Evolutionary conservation across 306 rosid species (phyloP).

Genomic region (Cercis canadensis): DNA sequence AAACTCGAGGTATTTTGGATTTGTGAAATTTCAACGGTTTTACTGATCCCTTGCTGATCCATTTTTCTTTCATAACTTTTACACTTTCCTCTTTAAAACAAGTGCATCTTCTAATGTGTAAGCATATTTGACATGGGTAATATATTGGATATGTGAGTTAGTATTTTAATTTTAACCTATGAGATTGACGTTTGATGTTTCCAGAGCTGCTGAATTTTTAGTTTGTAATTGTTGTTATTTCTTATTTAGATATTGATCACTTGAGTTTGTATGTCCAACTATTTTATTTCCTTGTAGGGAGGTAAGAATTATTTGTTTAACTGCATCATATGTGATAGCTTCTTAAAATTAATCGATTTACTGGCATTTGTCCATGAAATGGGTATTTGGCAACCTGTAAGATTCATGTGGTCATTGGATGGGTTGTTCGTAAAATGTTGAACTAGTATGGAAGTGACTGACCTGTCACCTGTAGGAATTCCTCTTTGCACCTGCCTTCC

Average conservation of each 20-base stretch:
- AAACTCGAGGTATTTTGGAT: slow-evolving; percentile 9
- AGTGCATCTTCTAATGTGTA: slow-evolving; percentile 15
- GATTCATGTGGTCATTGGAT: too few species aligned
- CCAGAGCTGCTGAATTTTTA: slow-evolving; percentile 2
- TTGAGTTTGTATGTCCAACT: slow-evolving; percentile 10
- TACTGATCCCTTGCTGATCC: slow-evolving; percentile 15
- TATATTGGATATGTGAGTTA: slow-evolving; percentile 17
- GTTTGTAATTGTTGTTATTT: neutral
- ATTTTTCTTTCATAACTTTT: slow-evolving; percentile 12
- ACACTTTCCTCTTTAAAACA: slow-evolving; percentile 1
- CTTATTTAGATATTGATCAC: slow-evolving; percentile 25
- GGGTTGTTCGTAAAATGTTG: too few species aligned
- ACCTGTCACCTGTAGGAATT: too few species aligned
- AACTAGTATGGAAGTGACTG: too few species aligned
- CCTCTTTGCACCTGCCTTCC: too few species aligned
- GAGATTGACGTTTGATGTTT: slow-evolving; percentile 5
- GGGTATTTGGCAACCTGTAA: neutral
- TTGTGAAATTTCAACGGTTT: slow-evolving; percentile 9
- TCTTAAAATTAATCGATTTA: slow-evolving; percentile 8
- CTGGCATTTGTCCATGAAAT: too few species aligned
- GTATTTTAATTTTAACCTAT: neutral
- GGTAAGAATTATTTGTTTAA: slow-evolving; percentile 18
- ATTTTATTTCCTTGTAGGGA: slow-evolving; percentile 10
- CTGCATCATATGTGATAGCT: slow-evolving; percentile 24
- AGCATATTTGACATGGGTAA: slow-evolving; percentile 28